Evolutionary conservation across 306 rosid species (phyloP).

Genomic region (Purshia tridentata): DNA sequence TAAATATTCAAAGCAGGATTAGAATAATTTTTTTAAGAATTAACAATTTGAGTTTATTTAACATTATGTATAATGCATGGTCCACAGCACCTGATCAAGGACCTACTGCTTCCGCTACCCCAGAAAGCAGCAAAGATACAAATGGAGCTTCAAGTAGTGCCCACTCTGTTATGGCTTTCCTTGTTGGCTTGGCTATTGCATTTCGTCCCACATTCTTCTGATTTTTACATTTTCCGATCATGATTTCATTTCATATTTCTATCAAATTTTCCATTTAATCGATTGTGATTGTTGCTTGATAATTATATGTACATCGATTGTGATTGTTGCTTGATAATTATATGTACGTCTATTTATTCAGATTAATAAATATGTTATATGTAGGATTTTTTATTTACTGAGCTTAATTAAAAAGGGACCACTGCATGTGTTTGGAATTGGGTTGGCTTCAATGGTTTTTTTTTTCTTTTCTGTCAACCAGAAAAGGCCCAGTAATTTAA

Average conservation of each 20-base stretch:
- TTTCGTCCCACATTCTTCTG: conserved; percentile 26
- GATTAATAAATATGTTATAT: no score
- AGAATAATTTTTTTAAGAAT: no score
- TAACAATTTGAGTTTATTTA: no score
- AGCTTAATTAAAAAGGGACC: background rate
- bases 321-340: conserved; percentile 7
- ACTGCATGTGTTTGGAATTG: no score
- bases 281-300: conserved; percentile 14
- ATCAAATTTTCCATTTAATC: background rate
- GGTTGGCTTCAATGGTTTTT: no score
- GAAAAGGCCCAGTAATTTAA: no score
- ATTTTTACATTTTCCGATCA: conserved; percentile 9
- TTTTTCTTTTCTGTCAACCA: no score
- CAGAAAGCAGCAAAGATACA: background rate
- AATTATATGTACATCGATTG: conserved; percentile 8
- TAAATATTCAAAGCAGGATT: no score
- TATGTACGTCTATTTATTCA: background rate
- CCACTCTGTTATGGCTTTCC: conserved; percentile 13
- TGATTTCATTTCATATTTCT: background rate
- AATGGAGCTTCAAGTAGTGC: conserved; percentile 22
- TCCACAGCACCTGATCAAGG: conserved; percentile 3
- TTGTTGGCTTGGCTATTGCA: conserved; percentile 28
- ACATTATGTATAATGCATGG: no score
- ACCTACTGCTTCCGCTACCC: background rate
- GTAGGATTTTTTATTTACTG: background rate